Conservation (phyloP, 345 rosid genomes). For the Gossypium ekmanianum region DNA sequence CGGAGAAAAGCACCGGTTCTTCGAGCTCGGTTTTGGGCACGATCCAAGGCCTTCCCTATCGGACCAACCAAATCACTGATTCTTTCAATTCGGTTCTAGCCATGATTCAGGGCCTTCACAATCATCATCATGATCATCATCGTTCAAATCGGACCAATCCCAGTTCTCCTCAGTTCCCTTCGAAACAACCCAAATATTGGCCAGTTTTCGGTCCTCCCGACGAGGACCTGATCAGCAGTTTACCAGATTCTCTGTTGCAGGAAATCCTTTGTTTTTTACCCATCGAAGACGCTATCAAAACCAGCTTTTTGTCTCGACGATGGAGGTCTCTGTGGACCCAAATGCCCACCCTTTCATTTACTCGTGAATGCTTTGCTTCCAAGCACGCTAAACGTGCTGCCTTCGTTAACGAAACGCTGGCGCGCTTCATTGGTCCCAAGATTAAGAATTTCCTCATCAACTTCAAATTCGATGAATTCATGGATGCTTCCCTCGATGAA, state of each 20-base stretch:
- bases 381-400: background rate
- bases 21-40: background rate
- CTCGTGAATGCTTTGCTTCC: background rate
- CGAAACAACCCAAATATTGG: background rate
- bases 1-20: background rate
- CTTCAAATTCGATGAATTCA: background rate
- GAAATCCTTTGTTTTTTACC: constrained; percentile 14
- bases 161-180: background rate
- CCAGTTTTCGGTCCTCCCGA: background rate
- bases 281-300: constrained; percentile 8
- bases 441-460: background rate
- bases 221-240: constrained; percentile 7
- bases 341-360: constrained; percentile 11
- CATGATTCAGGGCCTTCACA: background rate
- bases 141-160: background rate
- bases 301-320: constrained; percentile 9
- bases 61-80: background rate
- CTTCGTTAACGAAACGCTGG: constrained; percentile 1
- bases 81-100: background rate
- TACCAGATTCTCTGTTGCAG: constrained; percentile 16
- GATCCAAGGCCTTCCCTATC: background rate
- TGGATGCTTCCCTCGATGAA: background rate
- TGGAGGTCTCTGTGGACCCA: constrained; percentile 19
- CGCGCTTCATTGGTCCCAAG: background rate
- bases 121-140: background rate